Conservation (phyloP, 768 basidiomycete genomes). For the Kwoniella europaea region DNA sequence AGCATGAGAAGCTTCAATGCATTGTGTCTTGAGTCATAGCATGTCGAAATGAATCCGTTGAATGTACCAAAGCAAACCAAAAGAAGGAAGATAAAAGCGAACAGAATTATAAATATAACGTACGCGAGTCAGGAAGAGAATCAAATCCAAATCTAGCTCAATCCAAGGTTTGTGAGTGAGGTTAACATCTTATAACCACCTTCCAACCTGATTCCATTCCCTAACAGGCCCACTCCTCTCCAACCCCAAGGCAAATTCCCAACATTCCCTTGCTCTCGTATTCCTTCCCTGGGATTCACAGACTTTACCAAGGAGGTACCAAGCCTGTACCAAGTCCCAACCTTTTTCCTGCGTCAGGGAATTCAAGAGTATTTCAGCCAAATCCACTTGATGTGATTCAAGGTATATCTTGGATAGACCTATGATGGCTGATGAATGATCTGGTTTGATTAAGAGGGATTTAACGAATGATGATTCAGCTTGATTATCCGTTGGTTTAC, state of each 20-base stretch:
- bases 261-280: slow-evolving; percentile 74
- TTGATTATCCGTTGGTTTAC: slow-evolving; percentile 59
- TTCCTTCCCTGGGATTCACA: slow-evolving; percentile 71
- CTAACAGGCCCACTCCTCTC: slow-evolving; percentile 59
- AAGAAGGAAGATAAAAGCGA: neutral
- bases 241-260: slow-evolving; percentile 68
- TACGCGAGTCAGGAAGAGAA: too few species aligned
- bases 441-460: slow-evolving; percentile 81
- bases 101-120: neutral
- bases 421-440: slow-evolving; percentile 76
- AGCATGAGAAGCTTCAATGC: too few species aligned
- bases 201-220: slow-evolving; percentile 33
- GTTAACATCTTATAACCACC: slow-evolving; percentile 29
- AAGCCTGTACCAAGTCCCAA: slow-evolving; percentile 93
- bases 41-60: too few species aligned
- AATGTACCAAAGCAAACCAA: too few species aligned
- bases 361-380: slow-evolving; percentile 79
- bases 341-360: slow-evolving; percentile 77
- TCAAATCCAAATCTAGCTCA: too few species aligned
- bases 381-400: slow-evolving; percentile 67
- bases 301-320: slow-evolving; percentile 87
- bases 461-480: slow-evolving; percentile 67
- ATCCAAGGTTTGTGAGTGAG: too few species aligned
- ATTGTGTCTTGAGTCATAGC: too few species aligned
- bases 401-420: slow-evolving; percentile 80